Base-by-base conservation (phyloP, 305 asterid species). In the Fraxinus floribunda region DNA sequence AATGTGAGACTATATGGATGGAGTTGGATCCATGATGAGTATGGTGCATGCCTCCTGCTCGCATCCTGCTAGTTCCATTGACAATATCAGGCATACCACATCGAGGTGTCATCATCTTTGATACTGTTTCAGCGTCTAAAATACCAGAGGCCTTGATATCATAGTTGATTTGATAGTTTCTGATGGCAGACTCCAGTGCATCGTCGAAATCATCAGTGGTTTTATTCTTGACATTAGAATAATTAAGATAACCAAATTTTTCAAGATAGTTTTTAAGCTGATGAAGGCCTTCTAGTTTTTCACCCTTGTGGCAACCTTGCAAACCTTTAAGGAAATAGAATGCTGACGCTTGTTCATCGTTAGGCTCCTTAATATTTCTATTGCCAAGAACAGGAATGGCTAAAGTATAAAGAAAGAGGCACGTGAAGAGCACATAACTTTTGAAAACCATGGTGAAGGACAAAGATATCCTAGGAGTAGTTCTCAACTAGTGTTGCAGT, bases 31-130 rank as follows among this genome's bases (percentile, higher is more conserved):
- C 20, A 18, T 81, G 18, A 20, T n/a, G 79, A 11, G 2, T 8
- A 10, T 44, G 55, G 55, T 44, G 46, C 39, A 36, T 36, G 39
- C 39, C 39, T 36, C 39, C 8, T 36, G 39, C 39, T 36, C 7
- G 39, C 90, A 83, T 66, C 62, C 60, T 57, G 39, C 80, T 86
- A 3, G 82, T 78, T 11, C 84, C 81, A 4, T 86, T 80, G 29
- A 83, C 22, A 46, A 88, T 84, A 15, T 86, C 90, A 0, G 91
- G 80, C 3, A 73, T 80, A 18, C 88, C 88, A n/a, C 90, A 87
- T 3, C 39, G 39, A 8, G 39, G 39, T 35, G 38, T 4, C 38
- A 35, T 35, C 38, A 35, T 35, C 38, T 35, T 57, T 5, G 79
- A 20, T 2, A 85, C 24, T 0, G 88, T 83, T 1, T 0, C 41